Percentiles rank a stretch among this genome's conserved stretches.
Evolutionary conservation across 225 moss, liverwort and hornwort species (phyloP).

Genomic region (Marchantia paleacea): DNA sequence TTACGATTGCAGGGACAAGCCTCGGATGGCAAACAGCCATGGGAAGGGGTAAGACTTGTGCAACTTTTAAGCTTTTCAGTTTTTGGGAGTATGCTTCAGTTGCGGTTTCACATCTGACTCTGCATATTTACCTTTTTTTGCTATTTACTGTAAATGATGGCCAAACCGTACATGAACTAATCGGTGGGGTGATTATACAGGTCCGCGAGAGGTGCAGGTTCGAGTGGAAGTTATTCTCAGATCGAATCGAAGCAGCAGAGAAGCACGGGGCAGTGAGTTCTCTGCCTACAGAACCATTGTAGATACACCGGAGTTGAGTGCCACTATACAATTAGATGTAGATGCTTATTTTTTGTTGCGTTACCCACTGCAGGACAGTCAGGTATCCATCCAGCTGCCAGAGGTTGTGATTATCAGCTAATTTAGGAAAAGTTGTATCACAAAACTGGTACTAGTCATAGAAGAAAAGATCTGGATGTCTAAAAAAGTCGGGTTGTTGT

Average conservation of each 20-base stretch:
- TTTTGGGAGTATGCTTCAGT: not conserved
- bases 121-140: not conserved
- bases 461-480: not conserved
- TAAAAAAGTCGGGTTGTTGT: not conserved
- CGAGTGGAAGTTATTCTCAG: slow-evolving; percentile 77
- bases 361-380: not conserved
- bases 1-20: slow-evolving; percentile 51
- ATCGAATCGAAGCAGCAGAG: slow-evolving; percentile 72
- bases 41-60: slow-evolving; percentile 72
- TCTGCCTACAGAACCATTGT: not conserved
- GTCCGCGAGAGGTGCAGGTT: slow-evolving; percentile 77
- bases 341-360: not conserved
- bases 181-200: slow-evolving; percentile 29
- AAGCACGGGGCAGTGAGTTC: not conserved
- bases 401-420: not conserved
- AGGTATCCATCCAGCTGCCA: not conserved
- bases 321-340: not conserved
- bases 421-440: not conserved
- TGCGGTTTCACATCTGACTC: not conserved
- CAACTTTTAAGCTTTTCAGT: not conserved
- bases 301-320: not conserved
- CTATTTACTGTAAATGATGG: not conserved
- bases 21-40: slow-evolving; percentile 59
- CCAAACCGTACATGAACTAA: too few relatives aligned
- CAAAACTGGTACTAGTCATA: not conserved